phyloP scores from a whole-genome alignment of 140 eudicot genomes.

The Stevia rebaudiana region DNA sequence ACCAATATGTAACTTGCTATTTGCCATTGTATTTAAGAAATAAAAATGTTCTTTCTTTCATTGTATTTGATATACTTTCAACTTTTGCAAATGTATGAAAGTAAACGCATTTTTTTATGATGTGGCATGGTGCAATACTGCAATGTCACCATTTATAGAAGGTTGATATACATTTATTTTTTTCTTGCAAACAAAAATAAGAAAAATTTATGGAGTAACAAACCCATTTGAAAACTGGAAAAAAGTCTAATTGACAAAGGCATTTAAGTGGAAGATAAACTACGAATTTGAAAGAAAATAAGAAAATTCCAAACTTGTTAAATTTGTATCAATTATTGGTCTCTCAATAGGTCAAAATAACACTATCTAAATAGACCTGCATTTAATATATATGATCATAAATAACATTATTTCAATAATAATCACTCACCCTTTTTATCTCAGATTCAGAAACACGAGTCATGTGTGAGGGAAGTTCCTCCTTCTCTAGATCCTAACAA shows the following conservation, averaged over 20 bases:
- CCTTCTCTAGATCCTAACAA: slow-evolving; percentile 79
- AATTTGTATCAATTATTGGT: too few relatives aligned
- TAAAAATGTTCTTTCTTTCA: not conserved
- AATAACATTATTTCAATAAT: not conserved
- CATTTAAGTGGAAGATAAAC: not conserved
- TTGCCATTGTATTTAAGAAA: not conserved
- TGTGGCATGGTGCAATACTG: not conserved
- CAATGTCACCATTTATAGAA: not conserved
- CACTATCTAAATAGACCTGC: not conserved
- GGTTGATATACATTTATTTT: not conserved
- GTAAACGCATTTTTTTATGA: not conserved
- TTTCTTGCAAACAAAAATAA: not conserved
- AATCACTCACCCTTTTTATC: slow-evolving; percentile 37
- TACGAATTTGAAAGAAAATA: not conserved
- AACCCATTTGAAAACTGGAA: not conserved
- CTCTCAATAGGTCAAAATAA: too few relatives aligned
- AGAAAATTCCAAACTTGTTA: too few relatives aligned
- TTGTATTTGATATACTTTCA: not conserved
- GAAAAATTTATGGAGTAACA: not conserved
- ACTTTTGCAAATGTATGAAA: not conserved
- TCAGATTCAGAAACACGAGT: slow-evolving; percentile 66
- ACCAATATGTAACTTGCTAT: not conserved
- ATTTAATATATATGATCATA: not conserved
- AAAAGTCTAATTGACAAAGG: not conserved
- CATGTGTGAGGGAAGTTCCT: slow-evolving; percentile 93